Base-by-base conservation (phyloP, 108 stramenopile genomes). In the Nitzschia sp. region DNA sequence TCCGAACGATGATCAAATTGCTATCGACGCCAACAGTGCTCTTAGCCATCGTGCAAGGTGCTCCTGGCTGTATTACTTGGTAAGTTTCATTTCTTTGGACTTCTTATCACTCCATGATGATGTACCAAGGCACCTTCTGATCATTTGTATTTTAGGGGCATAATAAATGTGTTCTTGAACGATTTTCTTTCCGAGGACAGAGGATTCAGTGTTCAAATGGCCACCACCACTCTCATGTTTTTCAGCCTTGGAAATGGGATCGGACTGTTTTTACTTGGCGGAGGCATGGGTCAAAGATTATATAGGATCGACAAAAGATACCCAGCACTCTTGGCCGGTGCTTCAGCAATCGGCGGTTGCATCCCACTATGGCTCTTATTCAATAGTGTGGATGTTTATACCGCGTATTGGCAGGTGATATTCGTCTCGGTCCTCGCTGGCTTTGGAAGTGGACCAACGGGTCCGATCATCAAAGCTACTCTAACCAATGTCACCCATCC, bases 31-130 rank as follows among this genome's bases (percentile, higher is more conserved):
- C 78, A 34, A 87, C 95, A 9, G 86, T 89, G 2, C 16, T 90
- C 15, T 68, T 92, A 19, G 69, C 82, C 1, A 69, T 96, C 22
- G 35, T 91, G 9, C 95, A 96, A 60, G 95, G 95, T n/a, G 82
- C 89, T 17, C 91, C 95, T 19, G 95, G 95, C 21, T 96, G 95
- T 72, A 54, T 94, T 16, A 85, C 90, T 5, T 91, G 90, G 89
- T 60, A 38, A 68, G 81, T 50, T n/a, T 23, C 54, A 41, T 9
- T 41, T 6, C 6, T 41, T 13, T 13, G 38, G 13, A 41, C 6
- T 6, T 41, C 38, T 9, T 41, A 41, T 41, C 9, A 41, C 13
- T 41, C 13, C 38, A 41, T 9, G 13, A 41, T 13, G n/a, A n/a
- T n/a, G n/a, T n/a, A n/a, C n/a, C n/a, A n/a, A n/a, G n/a, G 6